Evolutionary conservation across 1,284 basidiomycete species (phyloP).

Genomic region (Neolentinus lepideus): DNA sequence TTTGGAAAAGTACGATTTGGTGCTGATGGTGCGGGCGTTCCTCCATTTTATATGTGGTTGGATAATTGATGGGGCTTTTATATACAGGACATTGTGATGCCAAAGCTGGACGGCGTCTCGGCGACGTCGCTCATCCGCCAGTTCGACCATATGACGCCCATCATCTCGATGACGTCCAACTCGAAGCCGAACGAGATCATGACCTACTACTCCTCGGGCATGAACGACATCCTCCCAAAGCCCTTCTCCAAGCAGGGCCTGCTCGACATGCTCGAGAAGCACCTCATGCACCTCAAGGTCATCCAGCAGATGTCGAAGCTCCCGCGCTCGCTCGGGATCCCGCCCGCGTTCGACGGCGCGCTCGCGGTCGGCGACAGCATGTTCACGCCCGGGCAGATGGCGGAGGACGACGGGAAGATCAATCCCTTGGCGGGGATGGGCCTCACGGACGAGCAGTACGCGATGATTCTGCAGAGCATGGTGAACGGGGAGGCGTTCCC

Average conservation of each 20-base stretch:
- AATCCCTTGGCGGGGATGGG: conserved; percentile 73
- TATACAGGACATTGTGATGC: conserved; percentile 86
- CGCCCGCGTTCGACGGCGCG: conserved; percentile 57
- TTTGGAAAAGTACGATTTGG: conserved; percentile 89
- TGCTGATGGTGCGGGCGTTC: conserved; percentile 72
- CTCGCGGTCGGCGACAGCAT: conserved; percentile 22
- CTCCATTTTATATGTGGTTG: conserved; percentile 5
- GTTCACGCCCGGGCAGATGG: background rate
- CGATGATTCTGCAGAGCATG: conserved; percentile 56
- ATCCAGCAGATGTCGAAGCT: conserved; percentile 78
- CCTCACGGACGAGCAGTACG: conserved; percentile 71
- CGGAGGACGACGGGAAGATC: conserved; percentile 41
- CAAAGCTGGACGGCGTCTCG: conserved; percentile 83
- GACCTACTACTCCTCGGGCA: conserved; percentile 87
- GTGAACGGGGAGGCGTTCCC: conserved; percentile 51
- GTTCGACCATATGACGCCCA: conserved; percentile 92
- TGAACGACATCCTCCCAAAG: conserved; percentile 98
- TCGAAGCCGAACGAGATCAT: conserved; percentile 87
- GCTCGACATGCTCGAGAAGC: conserved; percentile 93
- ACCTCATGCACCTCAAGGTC: conserved; percentile 87
- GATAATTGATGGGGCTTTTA: conserved; percentile 8
- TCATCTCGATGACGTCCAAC: conserved; percentile 96
- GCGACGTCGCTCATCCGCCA: conserved; percentile 91
- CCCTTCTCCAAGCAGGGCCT: conserved; percentile 93
- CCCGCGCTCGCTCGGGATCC: conserved; percentile 65